Conservation (phyloP, 1,139 yeast genomes). For the Hemisphaericaspora xylanilytica region DNA sequence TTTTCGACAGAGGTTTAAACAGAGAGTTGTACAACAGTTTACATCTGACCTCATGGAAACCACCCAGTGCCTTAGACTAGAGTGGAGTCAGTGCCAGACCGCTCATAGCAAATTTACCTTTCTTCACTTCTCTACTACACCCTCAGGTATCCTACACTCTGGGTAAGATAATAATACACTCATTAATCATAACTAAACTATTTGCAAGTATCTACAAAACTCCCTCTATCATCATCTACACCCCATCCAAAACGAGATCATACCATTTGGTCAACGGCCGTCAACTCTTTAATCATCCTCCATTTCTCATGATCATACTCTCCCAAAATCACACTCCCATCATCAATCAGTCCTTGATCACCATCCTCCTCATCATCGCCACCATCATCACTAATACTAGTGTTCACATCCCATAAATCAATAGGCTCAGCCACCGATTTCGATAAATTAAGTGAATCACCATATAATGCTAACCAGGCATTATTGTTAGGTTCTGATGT, state of each 20-base stretch:
- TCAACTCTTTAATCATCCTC: constrained; percentile 46
- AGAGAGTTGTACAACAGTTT: too few relatives aligned
- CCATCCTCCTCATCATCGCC: constrained; percentile 2
- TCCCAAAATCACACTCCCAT: constrained; percentile 61
- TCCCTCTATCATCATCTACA: too few relatives aligned
- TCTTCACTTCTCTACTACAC: background rate
- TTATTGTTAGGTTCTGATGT: constrained; percentile 2
- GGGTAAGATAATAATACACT: background rate
- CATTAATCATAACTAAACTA: background rate
- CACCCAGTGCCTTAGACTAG: too few relatives aligned
- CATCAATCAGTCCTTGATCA: constrained; percentile 37
- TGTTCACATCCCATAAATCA: constrained; percentile 37
- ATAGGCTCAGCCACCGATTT: constrained; percentile 19
- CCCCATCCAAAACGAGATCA: background rate
- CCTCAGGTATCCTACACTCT: background rate
- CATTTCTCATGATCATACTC: constrained; percentile 67
- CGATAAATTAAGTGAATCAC: background rate
- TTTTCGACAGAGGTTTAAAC: too few relatives aligned
- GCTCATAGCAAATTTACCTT: too few relatives aligned
- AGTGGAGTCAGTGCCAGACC: too few relatives aligned
- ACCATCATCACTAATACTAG: constrained; percentile 32
- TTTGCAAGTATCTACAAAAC: background rate
- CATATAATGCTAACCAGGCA: background rate
- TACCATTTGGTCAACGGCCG: background rate
- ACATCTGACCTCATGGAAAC: too few relatives aligned